These are phyloP conservation scores for Boletus rubescentipes DNA, from an alignment of 768 basidiomycete species.

Conservation along the genomic window DNA sequence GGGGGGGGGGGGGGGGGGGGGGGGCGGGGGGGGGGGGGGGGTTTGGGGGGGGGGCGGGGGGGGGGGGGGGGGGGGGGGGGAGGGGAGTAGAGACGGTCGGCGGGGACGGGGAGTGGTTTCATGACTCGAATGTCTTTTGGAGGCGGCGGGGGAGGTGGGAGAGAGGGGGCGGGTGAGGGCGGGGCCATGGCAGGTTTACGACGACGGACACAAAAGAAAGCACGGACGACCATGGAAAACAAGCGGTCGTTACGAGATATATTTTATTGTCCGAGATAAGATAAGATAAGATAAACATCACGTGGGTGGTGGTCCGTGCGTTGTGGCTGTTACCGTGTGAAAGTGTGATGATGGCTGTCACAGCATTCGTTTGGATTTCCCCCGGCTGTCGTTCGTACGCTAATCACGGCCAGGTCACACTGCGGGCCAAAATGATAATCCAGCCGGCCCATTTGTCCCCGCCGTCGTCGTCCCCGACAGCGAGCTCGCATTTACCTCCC, in stretches of 20 bases:
- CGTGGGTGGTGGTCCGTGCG: constrained; percentile 29
- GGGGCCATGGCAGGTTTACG: constrained; percentile 10
- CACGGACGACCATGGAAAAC: constrained; percentile 12
- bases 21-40: constrained; percentile 1
- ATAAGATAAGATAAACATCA: background rate
- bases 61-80: background rate
- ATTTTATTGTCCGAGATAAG: constrained; percentile 19
- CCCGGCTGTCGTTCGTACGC: constrained; percentile 38
- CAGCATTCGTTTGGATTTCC: constrained; percentile 32
- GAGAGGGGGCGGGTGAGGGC: background rate
- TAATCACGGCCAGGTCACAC: constrained; percentile 38
- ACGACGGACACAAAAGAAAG: constrained; percentile 17
- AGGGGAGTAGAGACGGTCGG: constrained; percentile 5
- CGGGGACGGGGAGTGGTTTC: constrained; percentile 24
- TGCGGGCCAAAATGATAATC: constrained; percentile 36
- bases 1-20: constrained; percentile 11
- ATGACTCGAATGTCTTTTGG: constrained; percentile 23
- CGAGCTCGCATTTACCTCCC: constrained; percentile 1
- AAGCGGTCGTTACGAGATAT: constrained; percentile 8
- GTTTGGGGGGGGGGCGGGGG: constrained; percentile 8
- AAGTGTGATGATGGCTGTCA: constrained; percentile 28
- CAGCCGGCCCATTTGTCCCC: constrained; percentile 17
- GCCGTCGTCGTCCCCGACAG: constrained; percentile 18
- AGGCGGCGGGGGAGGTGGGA: constrained; percentile 19
- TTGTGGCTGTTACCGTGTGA: constrained; percentile 23